phyloP scores from a whole-genome alignment of 768 basidiomycete genomes.

The Rhodosporidiobolus odoratus region DNA sequence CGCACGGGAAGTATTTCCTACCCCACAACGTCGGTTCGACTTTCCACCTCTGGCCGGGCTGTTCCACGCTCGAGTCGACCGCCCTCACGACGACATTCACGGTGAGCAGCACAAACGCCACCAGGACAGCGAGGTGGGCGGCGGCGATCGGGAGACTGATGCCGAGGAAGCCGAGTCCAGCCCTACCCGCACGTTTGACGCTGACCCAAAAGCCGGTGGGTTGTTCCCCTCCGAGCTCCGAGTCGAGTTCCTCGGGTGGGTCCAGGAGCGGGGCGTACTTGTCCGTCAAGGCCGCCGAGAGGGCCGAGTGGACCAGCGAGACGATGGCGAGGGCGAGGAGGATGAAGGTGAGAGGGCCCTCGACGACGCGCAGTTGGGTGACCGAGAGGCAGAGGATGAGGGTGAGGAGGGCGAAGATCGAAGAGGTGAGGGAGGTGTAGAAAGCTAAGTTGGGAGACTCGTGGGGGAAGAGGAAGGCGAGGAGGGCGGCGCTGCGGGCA shows the following conservation, averaged over 20 bases:
- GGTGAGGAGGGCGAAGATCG: slow-evolving; percentile 7
- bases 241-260: slow-evolving; percentile 25
- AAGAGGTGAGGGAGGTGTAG: slow-evolving; percentile 20
- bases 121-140: slow-evolving; percentile 25
- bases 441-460: slow-evolving; percentile 26
- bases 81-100: slow-evolving; percentile 21
- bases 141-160: slow-evolving; percentile 34
- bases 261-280: slow-evolving; percentile 31
- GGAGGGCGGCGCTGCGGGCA: slow-evolving; percentile 18
- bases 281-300: slow-evolving; percentile 19
- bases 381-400: slow-evolving; percentile 35
- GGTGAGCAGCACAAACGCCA: slow-evolving; percentile 6
- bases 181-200: slow-evolving; percentile 8
- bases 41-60: slow-evolving; percentile 32
- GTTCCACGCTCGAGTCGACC: slow-evolving; percentile 30
- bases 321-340: slow-evolving; percentile 28
- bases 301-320: slow-evolving; percentile 21
- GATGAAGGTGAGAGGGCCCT: slow-evolving; percentile 26
- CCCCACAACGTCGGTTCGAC: slow-evolving; percentile 23
- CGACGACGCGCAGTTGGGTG: slow-evolving; percentile 34
- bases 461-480: slow-evolving; percentile 32
- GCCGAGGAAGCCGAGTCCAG: slow-evolving; percentile 16
- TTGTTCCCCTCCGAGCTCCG: slow-evolving; percentile 4
- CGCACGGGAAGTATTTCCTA: slow-evolving; percentile 28
- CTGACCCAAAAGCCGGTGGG: slow-evolving; percentile 1